phyloP scores from a whole-genome alignment of 345 rosid species.

The Populus tremula region DNA sequence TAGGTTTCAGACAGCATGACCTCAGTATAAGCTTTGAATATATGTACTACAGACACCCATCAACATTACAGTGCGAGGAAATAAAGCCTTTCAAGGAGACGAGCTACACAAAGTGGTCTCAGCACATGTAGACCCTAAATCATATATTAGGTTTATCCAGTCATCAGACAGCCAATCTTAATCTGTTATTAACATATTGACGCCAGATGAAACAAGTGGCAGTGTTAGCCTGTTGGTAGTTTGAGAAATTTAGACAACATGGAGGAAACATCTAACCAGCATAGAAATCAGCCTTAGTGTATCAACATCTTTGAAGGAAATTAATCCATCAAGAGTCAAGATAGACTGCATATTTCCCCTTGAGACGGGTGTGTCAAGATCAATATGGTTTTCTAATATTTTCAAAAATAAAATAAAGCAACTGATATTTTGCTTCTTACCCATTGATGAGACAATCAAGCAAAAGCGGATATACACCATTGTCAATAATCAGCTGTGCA shows the following conservation, averaged over 20 bases:
- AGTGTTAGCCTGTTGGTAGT: background rate
- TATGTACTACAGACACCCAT: background rate
- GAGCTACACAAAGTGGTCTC: background rate
- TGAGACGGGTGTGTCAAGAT: background rate
- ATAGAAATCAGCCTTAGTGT: background rate
- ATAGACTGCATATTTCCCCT: background rate
- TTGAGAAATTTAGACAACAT: background rate
- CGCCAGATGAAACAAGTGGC: background rate
- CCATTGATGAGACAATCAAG: constrained; percentile 65
- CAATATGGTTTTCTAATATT: background rate
- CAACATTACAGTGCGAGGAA: background rate
- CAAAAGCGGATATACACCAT: constrained; percentile 65
- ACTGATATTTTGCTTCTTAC: constrained; percentile 34
- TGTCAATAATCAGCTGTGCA: constrained; percentile 47
- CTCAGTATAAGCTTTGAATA: background rate
- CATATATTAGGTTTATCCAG: background rate
- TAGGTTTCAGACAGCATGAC: no score
- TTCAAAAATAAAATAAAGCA: background rate
- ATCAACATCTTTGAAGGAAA: background rate
- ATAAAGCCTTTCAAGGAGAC: background rate
- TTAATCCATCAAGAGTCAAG: background rate
- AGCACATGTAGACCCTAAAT: background rate
- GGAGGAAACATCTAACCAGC: background rate
- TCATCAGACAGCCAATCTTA: background rate
- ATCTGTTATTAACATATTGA: background rate